Percentiles rank a stretch among this genome's conserved stretches.
phyloP scores from a whole-genome alignment of 2,329 filamentous ascomycete genomes.

The Alternaria alternata region DNA sequence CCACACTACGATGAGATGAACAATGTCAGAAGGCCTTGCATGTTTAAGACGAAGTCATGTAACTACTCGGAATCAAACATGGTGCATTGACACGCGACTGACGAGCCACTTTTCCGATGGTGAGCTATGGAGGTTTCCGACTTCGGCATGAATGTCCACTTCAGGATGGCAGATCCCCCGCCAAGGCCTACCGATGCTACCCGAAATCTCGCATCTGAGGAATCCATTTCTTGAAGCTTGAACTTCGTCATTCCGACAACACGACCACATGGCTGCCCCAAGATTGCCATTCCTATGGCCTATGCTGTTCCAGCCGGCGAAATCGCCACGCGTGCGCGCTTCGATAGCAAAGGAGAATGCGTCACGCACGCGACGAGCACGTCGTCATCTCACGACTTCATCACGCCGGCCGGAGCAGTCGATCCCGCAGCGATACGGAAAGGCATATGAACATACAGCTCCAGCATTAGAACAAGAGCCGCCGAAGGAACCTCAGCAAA shows the following conservation, averaged over 20 bases:
- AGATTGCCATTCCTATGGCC: constrained; percentile 59
- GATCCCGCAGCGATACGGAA: constrained; percentile 56
- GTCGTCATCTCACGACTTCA: constrained; percentile 41
- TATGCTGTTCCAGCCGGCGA: constrained; percentile 51
- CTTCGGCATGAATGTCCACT: constrained; percentile 20
- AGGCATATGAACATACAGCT: constrained; percentile 56
- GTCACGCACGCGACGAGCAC: constrained; percentile 21
- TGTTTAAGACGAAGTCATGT: accelerated
- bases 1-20: background rate
- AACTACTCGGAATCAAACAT: background rate
- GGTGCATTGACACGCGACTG: background rate
- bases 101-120: background rate
- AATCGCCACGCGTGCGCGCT: constrained; percentile 29
- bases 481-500: constrained; percentile 12
- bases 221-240: constrained; percentile 3
- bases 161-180: constrained; percentile 23
- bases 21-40: no score
- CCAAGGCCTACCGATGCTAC: constrained; percentile 17
- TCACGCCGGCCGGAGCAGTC: constrained; percentile 39
- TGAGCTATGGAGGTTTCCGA: background rate
- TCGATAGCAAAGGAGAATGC: constrained; percentile 15
- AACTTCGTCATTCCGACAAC: constrained; percentile 5
- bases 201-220: constrained; percentile 19
- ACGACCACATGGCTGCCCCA: constrained; percentile 52
- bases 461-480: constrained; percentile 39